Conservation (phyloP, 1,284 basidiomycete genomes). For the Fomitopsis pinicola region DNA sequence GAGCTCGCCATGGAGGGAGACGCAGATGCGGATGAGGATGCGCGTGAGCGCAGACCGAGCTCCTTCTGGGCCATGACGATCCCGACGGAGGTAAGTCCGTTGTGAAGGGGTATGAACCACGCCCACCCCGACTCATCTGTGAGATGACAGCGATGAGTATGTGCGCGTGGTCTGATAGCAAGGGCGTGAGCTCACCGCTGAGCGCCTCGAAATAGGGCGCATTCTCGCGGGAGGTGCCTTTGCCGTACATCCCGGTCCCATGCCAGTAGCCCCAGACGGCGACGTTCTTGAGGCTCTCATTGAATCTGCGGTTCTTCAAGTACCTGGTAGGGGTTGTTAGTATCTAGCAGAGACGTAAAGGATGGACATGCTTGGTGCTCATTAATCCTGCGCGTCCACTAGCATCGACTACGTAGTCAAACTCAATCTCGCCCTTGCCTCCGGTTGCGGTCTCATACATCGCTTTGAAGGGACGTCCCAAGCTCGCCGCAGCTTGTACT, state of each 20-base stretch:
- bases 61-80: conserved; percentile 64
- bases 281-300: conserved; percentile 64
- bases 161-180: neutral
- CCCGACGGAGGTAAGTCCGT: conserved; percentile 65
- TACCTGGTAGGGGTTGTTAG: conserved; percentile 32
- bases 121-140: conserved; percentile 75
- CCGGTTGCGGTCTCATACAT: conserved; percentile 24
- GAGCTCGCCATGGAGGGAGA: conserved; percentile 5
- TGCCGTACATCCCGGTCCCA: conserved; percentile 49
- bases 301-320: conserved; percentile 64
- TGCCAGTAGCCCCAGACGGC: conserved; percentile 78
- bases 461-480: conserved; percentile 24
- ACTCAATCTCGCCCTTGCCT: conserved; percentile 39
- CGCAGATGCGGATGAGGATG: conserved; percentile 20
- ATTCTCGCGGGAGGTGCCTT: conserved; percentile 50
- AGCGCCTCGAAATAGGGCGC: conserved; percentile 64
- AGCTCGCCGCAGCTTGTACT: neutral
- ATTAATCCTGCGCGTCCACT: conserved; percentile 65
- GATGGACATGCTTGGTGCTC: conserved; percentile 36
- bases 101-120: conserved; percentile 75
- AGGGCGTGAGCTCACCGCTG: conserved; percentile 39
- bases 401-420: conserved; percentile 67
- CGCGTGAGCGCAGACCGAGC: conserved; percentile 26
- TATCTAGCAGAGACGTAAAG: neutral
- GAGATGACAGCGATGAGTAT: neutral